These are phyloP conservation scores for Monosporascus sp. DNA, from an alignment of 2,329 filamentous ascomycete genomes.

Conservation along the genomic window DNA sequence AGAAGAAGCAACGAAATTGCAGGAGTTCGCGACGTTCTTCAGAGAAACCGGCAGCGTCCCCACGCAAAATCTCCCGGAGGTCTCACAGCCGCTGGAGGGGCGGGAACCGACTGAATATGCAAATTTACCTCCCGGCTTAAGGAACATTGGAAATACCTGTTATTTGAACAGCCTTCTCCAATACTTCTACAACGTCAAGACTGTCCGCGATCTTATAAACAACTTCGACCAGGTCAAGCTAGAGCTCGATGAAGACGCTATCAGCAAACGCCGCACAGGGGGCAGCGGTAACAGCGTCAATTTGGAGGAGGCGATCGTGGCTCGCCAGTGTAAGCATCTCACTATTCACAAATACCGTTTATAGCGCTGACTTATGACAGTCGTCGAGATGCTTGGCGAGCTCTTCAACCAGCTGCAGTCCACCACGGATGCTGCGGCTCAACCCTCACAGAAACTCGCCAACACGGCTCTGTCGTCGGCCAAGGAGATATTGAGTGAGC, in stretches of 20 bases:
- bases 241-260: conserved; percentile 55
- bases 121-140: conserved; percentile 74
- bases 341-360: background rate
- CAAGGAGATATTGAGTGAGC: conserved; percentile 24
- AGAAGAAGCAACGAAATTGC: conserved; percentile 17
- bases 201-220: conserved; percentile 74
- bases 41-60: conserved; percentile 8
- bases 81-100: conserved; percentile 7
- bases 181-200: conserved; percentile 85
- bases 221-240: conserved; percentile 68
- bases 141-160: conserved; percentile 96
- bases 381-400: conserved; percentile 65
- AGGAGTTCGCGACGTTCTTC: conserved; percentile 18
- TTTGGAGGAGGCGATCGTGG: conserved; percentile 53
- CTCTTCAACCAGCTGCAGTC: conserved; percentile 68
- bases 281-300: conserved; percentile 49
- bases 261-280: conserved; percentile 68
- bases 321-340: conserved; percentile 66
- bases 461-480: conserved; percentile 67
- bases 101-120: conserved; percentile 23
- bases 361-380: conserved; percentile 36
- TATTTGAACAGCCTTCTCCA: conserved; percentile 96
- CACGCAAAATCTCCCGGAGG: background rate
- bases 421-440: conserved; percentile 56
- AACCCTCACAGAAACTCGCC: conserved; percentile 71